Conservation (phyloP, 1,284 basidiomycete species). For the Microbotryomycetes sp. region DNA sequence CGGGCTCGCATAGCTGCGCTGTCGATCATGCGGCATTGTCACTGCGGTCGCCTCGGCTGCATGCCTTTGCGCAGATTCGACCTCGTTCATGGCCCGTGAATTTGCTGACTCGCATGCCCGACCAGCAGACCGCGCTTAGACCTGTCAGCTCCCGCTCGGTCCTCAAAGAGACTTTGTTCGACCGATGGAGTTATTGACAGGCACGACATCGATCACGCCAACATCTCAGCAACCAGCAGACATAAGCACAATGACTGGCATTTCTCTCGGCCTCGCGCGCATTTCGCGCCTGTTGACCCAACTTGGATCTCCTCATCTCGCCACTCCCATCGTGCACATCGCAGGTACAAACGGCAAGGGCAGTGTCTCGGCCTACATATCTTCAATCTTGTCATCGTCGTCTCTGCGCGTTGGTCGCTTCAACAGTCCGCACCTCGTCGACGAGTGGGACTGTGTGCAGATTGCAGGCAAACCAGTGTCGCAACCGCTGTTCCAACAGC, state of each 20-base stretch:
- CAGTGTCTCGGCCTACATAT: constrained; percentile 73
- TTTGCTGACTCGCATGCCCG: no score
- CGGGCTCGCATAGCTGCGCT: no score
- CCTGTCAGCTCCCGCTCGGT: no score
- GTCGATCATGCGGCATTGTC: no score
- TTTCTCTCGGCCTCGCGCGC: constrained; percentile 69
- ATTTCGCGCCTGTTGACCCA: constrained; percentile 54
- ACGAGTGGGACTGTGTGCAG: constrained; percentile 67
- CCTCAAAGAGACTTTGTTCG: no score
- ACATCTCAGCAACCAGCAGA: not conserved
- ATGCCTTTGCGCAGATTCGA: no score
- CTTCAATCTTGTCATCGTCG: constrained; percentile 60
- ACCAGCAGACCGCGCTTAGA: no score
- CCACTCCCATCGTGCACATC: constrained; percentile 80
- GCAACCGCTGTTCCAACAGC: constrained; percentile 49
- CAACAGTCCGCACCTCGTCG: constrained; percentile 86
- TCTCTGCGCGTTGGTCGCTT: constrained; percentile 67
- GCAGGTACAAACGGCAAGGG: constrained; percentile 98
- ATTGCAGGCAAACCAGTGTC: constrained; percentile 57
- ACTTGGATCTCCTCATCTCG: constrained; percentile 53
- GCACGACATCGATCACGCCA: not conserved
- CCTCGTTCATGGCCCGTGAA: no score
- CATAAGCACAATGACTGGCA: constrained; percentile 38
- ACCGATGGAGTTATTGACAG: no score
- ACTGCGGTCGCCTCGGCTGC: no score